phyloP scores from a whole-genome alignment of 1,284 basidiomycete genomes.

The Sparassis latifolia region DNA sequence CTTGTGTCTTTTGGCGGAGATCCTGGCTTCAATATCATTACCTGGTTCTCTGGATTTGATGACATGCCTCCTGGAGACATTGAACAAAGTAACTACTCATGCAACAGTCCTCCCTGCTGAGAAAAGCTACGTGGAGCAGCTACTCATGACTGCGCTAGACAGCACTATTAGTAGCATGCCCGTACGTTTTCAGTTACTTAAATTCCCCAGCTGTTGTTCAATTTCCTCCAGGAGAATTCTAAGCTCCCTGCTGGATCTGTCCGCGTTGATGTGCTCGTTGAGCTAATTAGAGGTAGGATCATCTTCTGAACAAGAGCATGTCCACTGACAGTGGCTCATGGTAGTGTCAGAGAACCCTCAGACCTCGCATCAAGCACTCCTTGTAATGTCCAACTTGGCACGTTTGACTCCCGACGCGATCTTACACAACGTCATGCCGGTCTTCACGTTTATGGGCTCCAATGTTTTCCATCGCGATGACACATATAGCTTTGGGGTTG shows the following conservation, averaged over 20 bases:
- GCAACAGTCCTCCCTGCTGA: constrained; percentile 47
- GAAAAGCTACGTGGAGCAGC: constrained; percentile 78
- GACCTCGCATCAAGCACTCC: constrained; percentile 88
- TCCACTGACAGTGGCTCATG: constrained; percentile 5
- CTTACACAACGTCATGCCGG: constrained; percentile 94
- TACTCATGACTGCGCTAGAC: constrained; percentile 79
- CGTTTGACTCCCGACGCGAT: constrained; percentile 86
- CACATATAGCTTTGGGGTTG: constrained; percentile 89
- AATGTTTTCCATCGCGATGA: constrained; percentile 96
- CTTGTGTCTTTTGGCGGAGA: constrained; percentile 64
- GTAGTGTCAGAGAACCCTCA: constrained; percentile 87
- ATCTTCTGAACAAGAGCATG: not conserved
- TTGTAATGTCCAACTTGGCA: constrained; percentile 85
- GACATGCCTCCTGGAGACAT: constrained; percentile 66
- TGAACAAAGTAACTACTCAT: constrained; percentile 61
- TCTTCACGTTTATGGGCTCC: constrained; percentile 99
- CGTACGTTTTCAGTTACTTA: constrained; percentile 28
- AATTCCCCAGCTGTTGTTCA: not conserved
- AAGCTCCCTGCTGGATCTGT: constrained; percentile 38
- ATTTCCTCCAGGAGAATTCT: constrained; percentile 24
- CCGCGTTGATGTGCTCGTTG: constrained; percentile 77
- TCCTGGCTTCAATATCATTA: constrained; percentile 57
- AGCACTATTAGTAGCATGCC: constrained; percentile 58
- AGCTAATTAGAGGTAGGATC: constrained; percentile 69
- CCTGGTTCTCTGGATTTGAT: constrained; percentile 70